Evolutionary conservation across 108 stramenopile species (phyloP).

Genomic region (Skeletonema marinoi): DNA sequence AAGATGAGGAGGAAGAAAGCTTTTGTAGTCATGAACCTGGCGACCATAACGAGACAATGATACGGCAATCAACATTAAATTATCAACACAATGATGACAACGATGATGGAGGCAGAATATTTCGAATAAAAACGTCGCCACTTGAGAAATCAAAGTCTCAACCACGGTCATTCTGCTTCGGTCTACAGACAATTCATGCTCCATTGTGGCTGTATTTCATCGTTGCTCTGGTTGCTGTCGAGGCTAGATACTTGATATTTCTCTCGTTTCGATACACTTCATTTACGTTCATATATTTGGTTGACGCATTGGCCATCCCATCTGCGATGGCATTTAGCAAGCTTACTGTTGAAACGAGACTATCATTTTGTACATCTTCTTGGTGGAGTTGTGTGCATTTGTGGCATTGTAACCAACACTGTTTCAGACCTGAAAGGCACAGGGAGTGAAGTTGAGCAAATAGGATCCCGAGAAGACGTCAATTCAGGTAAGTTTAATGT

Average conservation of each 20-base stretch:
- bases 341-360: conserved; percentile 62
- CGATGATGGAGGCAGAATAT: background rate
- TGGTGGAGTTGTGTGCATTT: conserved; percentile 84
- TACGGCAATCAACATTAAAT: conserved; percentile 20
- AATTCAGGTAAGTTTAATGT: background rate
- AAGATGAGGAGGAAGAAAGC: conserved; percentile 21
- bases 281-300: conserved; percentile 90
- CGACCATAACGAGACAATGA: conserved; percentile 10
- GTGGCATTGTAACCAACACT: conserved; percentile 82
- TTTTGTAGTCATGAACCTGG: conserved; percentile 3
- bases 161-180: conserved; percentile 22
- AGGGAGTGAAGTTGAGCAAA: background rate
- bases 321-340: conserved; percentile 87
- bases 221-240: conserved; percentile 86
- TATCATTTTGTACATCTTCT: conserved; percentile 78
- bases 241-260: conserved; percentile 90
- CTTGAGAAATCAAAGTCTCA: conserved; percentile 6
- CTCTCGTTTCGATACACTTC: conserved; percentile 93
- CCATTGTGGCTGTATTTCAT: conserved; percentile 56
- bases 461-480: background rate
- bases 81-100: background rate
- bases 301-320: conserved; percentile 94
- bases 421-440: conserved; percentile 68
- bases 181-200: conserved; percentile 45
- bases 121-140: conserved; percentile 1